Percentiles rank a stretch among this genome's conserved stretches.
phyloP scores from a whole-genome alignment of 139 green algal genomes.

The Eudorina sp. region DNA sequence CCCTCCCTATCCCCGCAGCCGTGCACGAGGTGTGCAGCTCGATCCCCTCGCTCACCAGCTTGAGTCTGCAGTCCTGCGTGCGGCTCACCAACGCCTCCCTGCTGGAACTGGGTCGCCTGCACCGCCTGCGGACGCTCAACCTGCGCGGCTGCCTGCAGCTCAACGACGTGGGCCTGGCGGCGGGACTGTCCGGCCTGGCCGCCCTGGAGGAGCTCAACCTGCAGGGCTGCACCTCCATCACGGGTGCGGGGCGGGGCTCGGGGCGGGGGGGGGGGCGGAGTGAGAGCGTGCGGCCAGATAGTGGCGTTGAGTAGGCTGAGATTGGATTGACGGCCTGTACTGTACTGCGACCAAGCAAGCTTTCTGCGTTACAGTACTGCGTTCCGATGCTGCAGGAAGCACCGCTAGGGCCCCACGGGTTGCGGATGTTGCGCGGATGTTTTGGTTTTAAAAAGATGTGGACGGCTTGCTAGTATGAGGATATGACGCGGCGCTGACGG shows the following conservation, averaged over 20 bases:
- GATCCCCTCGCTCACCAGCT: neutral
- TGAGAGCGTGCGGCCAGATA: no score
- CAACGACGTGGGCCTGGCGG: slow-evolving; percentile 50
- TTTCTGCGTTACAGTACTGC: neutral
- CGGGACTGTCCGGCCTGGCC: slow-evolving; percentile 43
- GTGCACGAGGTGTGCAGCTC: slow-evolving; percentile 22
- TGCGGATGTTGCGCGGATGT: neutral
- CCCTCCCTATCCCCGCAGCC: neutral
- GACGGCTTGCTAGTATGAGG: no score
- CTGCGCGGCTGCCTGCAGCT: slow-evolving; percentile 54
- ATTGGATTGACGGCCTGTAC: no score
- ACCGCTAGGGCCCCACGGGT: neutral
- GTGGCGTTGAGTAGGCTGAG: no score
- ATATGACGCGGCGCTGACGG: no score
- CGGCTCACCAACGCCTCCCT: slow-evolving; percentile 31
- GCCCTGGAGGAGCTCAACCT: slow-evolving; percentile 58
- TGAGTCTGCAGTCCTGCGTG: slow-evolving; percentile 51
- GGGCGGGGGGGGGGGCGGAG: no score
- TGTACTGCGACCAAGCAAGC: no score
- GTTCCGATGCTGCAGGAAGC: neutral
- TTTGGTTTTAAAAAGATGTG: no score
- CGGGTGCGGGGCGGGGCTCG: slow-evolving; percentile 12
- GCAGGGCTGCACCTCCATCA: slow-evolving; percentile 57
- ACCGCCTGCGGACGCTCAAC: slow-evolving; percentile 27
- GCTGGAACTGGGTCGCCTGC: neutral